A percentile compares a stretch with the other conserved stretches of the same genome.
phyloP scores from a whole-genome alignment of 371 early-diverging fungal genomes.

The Amoeboaphelidium protococcarum region DNA sequence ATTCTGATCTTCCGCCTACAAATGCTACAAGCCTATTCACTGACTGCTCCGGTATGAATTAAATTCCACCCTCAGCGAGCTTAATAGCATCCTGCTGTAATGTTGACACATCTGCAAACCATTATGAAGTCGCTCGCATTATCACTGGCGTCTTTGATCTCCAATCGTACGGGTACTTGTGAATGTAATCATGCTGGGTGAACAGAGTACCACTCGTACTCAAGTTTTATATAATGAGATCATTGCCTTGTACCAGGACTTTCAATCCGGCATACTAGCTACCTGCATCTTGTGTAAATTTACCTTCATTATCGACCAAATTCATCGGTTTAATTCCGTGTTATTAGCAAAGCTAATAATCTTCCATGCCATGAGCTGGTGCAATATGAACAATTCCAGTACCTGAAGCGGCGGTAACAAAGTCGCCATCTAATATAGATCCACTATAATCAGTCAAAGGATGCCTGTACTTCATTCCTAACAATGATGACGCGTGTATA shows the following conservation, averaged over 20 bases:
- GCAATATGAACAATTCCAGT: slow-evolving; percentile 80
- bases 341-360: slow-evolving; percentile 44
- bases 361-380: slow-evolving; percentile 85
- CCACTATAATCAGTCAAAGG: slow-evolving; percentile 41
- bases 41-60: slow-evolving; percentile 25
- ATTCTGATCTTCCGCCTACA: slow-evolving; percentile 38
- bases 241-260: slow-evolving; percentile 31
- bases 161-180: slow-evolving; percentile 80
- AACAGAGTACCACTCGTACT: slow-evolving; percentile 10
- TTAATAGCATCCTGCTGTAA: slow-evolving; percentile 28
- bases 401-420: slow-evolving; percentile 57
- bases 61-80: slow-evolving; percentile 22
- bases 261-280: slow-evolving; percentile 25
- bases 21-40: slow-evolving; percentile 26
- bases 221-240: slow-evolving; percentile 27
- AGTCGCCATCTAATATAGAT: too few species aligned
- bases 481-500: slow-evolving; percentile 24
- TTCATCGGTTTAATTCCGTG: slow-evolving; percentile 23
- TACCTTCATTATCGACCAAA: slow-evolving; percentile 50
- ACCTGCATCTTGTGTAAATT: slow-evolving; percentile 39
- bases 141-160: slow-evolving; percentile 67
- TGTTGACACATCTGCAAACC: slow-evolving; percentile 49
- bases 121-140: slow-evolving; percentile 49
- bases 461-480: slow-evolving; percentile 37
- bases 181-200: slow-evolving; percentile 15